A percentile compares a stretch with the other conserved stretches of the same genome.
Evolutionary conservation across 2,329 filamentous ascomycete genomes (phyloP).

Genomic region (Alternaria tenuissima): DNA sequence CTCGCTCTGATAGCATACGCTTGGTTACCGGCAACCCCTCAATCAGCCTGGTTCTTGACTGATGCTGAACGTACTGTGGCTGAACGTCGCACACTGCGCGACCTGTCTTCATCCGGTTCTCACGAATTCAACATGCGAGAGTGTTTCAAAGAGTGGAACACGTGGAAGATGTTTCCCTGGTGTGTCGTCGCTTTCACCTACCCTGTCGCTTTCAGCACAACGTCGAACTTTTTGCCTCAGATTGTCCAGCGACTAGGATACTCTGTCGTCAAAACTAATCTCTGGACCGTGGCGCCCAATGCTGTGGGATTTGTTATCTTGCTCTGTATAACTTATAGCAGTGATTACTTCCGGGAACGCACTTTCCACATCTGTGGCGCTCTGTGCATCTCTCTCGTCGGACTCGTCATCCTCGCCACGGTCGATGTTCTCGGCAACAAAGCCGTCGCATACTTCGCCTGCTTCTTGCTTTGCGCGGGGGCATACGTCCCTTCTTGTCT

Average conservation of each 20-base stretch:
- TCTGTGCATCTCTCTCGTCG: slow-evolving; percentile 53
- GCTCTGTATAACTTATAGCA: slow-evolving; percentile 55
- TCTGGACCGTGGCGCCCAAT: slow-evolving; percentile 61
- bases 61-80: slow-evolving; percentile 52
- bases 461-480: slow-evolving; percentile 56
- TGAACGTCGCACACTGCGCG: slow-evolving; percentile 50
- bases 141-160: slow-evolving; percentile 55
- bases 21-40: slow-evolving; percentile 45
- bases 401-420: slow-evolving; percentile 56
- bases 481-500: slow-evolving; percentile 59
- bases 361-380: slow-evolving; percentile 57
- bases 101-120: slow-evolving; percentile 47
- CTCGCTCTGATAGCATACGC: slow-evolving; percentile 42
- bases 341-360: slow-evolving; percentile 57
- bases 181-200: slow-evolving; percentile 59
- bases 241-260: slow-evolving; percentile 58
- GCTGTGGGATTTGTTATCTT: slow-evolving; percentile 58
- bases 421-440: slow-evolving; percentile 55
- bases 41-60: slow-evolving; percentile 52
- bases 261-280: slow-evolving; percentile 56
- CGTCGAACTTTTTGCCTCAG: slow-evolving; percentile 59
- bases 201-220: slow-evolving; percentile 57
- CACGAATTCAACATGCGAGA: slow-evolving; percentile 52
- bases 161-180: slow-evolving; percentile 56
- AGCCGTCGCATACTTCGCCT: slow-evolving; percentile 60